phyloP scores from a whole-genome alignment of 2,329 filamentous ascomycete species.

The Podosphaera fusca region DNA sequence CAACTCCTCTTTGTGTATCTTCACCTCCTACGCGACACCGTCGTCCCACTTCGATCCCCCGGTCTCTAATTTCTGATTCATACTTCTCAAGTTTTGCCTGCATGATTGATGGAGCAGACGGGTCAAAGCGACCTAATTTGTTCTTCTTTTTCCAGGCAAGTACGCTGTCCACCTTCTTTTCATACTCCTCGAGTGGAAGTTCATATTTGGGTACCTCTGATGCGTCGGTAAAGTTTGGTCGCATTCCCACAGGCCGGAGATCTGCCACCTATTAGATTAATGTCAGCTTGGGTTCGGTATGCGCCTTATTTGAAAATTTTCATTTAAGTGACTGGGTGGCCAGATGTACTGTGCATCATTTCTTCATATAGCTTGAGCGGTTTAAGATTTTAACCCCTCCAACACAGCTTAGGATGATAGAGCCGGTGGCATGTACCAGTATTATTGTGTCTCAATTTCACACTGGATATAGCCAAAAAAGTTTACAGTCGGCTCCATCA shows the following conservation, averaged over 20 bases:
- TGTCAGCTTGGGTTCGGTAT: slow-evolving; percentile 1
- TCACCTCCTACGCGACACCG: slow-evolving; percentile 43
- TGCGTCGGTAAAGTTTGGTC: slow-evolving; percentile 61
- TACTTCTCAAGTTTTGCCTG: slow-evolving; percentile 47
- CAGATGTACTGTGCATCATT: no score
- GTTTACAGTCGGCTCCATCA: background rate
- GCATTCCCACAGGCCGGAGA: slow-evolving; percentile 49
- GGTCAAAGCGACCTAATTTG: slow-evolving; percentile 90
- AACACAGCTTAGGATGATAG: no score
- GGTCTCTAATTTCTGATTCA: slow-evolving; percentile 43
- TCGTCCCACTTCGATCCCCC: slow-evolving; percentile 40
- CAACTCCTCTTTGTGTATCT: slow-evolving; percentile 43
- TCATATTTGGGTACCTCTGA: slow-evolving; percentile 72
- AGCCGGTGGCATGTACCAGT: no score
- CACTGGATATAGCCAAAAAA: background rate
- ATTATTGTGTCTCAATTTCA: background rate
- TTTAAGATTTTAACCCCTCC: no score
- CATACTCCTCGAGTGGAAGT: slow-evolving; percentile 71
- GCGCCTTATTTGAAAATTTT: background rate
- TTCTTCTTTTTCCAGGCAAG: slow-evolving; percentile 89
- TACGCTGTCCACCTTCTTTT: slow-evolving; percentile 66
- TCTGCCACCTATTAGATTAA: slow-evolving; percentile 41
- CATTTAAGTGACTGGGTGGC: no score
- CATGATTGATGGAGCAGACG: slow-evolving; percentile 51
- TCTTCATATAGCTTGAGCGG: no score